These are phyloP conservation scores for Yamadazyma atlantica DNA, from an alignment of 1,139 yeast species.

Conservation along the genomic window DNA sequence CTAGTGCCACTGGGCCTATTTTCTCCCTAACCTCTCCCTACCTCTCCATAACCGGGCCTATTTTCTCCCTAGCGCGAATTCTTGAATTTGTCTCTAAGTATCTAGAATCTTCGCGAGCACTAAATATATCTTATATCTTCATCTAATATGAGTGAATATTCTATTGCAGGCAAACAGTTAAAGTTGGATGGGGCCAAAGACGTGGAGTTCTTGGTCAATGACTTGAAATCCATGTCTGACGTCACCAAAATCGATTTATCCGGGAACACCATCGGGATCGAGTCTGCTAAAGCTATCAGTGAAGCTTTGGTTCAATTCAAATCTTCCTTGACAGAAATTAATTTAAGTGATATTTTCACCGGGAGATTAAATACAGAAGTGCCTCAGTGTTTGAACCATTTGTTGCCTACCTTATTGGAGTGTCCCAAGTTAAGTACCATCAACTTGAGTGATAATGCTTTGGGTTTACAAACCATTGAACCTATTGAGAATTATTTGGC, in stretches of 20 bases:
- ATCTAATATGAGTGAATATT: constrained; percentile 27
- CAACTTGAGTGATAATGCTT: constrained; percentile 91
- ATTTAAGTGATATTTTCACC: constrained; percentile 90
- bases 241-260: constrained; percentile 72
- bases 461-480: constrained; percentile 92
- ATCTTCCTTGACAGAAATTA: constrained; percentile 59
- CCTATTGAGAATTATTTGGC: constrained; percentile 79
- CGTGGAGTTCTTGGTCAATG: constrained; percentile 39
- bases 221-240: constrained; percentile 12
- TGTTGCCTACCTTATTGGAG: constrained; percentile 71
- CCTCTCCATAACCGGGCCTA: too few relatives aligned
- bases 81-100: too few relatives aligned
- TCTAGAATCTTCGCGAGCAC: too few relatives aligned
- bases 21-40: too few relatives aligned
- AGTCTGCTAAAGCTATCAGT: constrained; percentile 75
- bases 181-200: constrained; percentile 76
- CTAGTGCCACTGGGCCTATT: too few relatives aligned
- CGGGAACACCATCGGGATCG: constrained; percentile 94
- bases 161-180: constrained; percentile 74
- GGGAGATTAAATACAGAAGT: constrained; percentile 94
- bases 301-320: constrained; percentile 52
- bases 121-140: not conserved
- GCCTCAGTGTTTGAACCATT: constrained; percentile 72
- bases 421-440: constrained; percentile 70
- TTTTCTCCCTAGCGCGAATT: too few relatives aligned